Evolutionary conservation across 768 basidiomycete species (phyloP).

Genomic region (Russula emetica): DNA sequence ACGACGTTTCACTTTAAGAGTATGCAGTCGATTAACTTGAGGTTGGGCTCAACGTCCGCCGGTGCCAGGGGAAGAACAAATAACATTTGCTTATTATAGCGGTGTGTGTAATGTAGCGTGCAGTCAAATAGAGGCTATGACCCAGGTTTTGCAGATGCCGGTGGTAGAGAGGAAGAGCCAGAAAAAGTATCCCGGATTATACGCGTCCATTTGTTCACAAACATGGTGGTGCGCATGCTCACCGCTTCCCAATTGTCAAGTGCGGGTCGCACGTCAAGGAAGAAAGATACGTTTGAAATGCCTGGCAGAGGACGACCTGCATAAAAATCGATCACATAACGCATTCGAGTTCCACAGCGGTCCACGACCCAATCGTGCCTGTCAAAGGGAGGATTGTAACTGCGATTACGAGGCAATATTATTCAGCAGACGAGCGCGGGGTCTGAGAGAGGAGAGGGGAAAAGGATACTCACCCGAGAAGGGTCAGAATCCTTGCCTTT

Average conservation of each 20-base stretch:
- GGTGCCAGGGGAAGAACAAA: neutral
- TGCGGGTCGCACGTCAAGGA: constrained; percentile 90
- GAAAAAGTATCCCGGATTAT: constrained; percentile 11
- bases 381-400: constrained; percentile 93
- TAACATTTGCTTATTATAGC: constrained; percentile 1
- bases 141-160: constrained; percentile 14
- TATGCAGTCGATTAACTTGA: neutral
- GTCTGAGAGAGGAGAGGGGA: constrained; percentile 1
- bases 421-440: constrained; percentile 11
- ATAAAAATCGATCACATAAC: constrained; percentile 99
- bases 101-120: neutral
- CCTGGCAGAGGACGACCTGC: constrained; percentile 59
- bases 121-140: neutral
- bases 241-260: constrained; percentile 93
- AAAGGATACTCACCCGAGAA: constrained; percentile 68
- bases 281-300: constrained; percentile 70
- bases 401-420: constrained; percentile 36
- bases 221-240: constrained; percentile 66
- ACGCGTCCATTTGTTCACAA: constrained; percentile 43
- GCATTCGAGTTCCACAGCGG: constrained; percentile 80
- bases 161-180: constrained; percentile 27
- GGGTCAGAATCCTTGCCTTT: constrained; percentile 73
- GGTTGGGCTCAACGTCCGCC: neutral
- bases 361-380: constrained; percentile 97
- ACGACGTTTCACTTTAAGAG: too few relatives aligned